Conservation (phyloP, 495 filamentous ascomycete genomes). For the Pseudoneurospora amorphoporcata region DNA sequence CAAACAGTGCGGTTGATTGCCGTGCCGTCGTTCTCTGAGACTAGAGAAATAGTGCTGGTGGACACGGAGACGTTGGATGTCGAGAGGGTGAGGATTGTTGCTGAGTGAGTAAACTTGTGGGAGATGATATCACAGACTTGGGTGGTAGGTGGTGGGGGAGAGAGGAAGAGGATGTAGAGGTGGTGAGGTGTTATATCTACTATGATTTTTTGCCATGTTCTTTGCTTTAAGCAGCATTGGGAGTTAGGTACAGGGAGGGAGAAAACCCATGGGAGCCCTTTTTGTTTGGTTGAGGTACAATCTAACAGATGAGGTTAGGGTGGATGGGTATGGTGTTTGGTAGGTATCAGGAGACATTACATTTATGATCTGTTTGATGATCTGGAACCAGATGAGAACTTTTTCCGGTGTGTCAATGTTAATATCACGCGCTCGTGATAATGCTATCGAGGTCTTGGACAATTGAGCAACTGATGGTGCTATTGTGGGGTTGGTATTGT, state of each 20-base stretch:
- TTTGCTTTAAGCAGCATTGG: not conserved
- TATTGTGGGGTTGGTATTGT: not conserved
- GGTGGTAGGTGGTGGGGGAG: not conserved
- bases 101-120: not conserved
- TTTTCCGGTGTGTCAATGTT: not conserved
- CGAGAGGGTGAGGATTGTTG: slow-evolving; percentile 48
- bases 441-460: not conserved
- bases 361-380: not conserved
- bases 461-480: not conserved
- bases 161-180: not conserved
- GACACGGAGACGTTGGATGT: slow-evolving; percentile 77
- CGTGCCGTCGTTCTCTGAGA: slow-evolving; percentile 72
- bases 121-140: not conserved
- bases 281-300: not conserved
- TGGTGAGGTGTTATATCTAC: not conserved
- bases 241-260: not conserved
- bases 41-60: slow-evolving; percentile 71
- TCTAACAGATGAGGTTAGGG: not conserved
- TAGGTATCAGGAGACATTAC: not conserved
- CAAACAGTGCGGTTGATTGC: slow-evolving; percentile 65
- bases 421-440: not conserved
- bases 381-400: not conserved
- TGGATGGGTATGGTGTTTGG: not conserved
- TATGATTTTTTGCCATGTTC: not conserved
- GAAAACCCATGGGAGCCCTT: not conserved